Percentiles rank a stretch among this genome's conserved stretches.
Conservation (phyloP, 2,329 filamentous ascomycete species). For the Trichoderma citrinoviride region DNA sequence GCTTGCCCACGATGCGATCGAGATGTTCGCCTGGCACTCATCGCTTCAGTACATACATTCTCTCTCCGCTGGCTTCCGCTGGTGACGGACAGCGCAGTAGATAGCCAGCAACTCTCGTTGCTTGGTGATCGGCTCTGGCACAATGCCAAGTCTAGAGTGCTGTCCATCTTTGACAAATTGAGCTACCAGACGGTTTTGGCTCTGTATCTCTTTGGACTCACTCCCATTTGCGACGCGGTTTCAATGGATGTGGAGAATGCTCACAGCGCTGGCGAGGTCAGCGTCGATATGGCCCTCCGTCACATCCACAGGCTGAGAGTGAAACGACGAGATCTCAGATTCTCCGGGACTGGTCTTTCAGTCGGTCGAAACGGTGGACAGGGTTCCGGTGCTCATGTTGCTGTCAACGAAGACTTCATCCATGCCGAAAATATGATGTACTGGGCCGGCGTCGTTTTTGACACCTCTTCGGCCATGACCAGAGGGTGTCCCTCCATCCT, state of each 20-base stretch:
- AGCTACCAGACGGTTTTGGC: conserved; percentile 8
- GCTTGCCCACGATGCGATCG: background rate
- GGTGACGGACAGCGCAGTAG: background rate
- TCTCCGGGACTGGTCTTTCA: background rate
- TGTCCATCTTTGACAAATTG: conserved; percentile 4
- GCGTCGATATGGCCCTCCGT: conserved; percentile 6
- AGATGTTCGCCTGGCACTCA: background rate
- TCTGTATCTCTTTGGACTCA: conserved; percentile 7
- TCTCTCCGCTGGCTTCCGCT: background rate
- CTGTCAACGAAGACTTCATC: conserved; percentile 8
- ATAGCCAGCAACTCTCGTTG: background rate
- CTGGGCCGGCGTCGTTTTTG: conserved; percentile 6
- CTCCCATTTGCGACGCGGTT: background rate
- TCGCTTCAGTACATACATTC: background rate
- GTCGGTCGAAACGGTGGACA: background rate
- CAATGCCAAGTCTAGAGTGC: background rate
- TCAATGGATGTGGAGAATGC: background rate
- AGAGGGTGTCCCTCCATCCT: background rate
- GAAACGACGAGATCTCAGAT: background rate
- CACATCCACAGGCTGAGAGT: conserved; percentile 5
- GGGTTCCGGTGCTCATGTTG: no score
- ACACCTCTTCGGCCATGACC: conserved; percentile 2
- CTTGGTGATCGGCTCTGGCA: background rate
- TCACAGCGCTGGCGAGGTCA: background rate
- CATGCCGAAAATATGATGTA: conserved; percentile 14